Evolutionary conservation across 169 alveolate genomes (phyloP).

Genomic region (Amoebophrya sp.): DNA sequence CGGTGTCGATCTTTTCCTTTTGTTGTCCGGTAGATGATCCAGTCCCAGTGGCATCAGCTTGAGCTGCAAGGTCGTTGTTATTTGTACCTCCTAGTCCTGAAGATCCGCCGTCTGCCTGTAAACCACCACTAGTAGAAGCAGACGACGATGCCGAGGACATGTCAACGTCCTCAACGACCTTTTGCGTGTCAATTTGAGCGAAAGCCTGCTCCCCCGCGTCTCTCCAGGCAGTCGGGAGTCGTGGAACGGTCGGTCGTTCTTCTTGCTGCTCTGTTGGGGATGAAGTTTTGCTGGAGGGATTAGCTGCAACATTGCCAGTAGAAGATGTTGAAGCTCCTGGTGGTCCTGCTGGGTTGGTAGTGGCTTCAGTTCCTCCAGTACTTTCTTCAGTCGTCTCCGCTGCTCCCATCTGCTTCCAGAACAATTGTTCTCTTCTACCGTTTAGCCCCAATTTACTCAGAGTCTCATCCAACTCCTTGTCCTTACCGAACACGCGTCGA

Average conservation of each 20-base stretch:
- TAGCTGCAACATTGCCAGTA: not conserved
- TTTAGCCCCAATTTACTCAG: not conserved
- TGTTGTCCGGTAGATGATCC: no score
- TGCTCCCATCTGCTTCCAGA: not conserved
- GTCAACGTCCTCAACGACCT: not conserved
- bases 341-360: no score
- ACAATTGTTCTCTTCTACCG: not conserved
- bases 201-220: not conserved
- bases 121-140: not conserved
- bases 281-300: not conserved
- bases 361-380: no score
- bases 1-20: not conserved
- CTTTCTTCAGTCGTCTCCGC: no score
- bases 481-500: not conserved
- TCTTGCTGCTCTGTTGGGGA: not conserved
- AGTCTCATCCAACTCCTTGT: not conserved
- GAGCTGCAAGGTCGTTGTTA: no score
- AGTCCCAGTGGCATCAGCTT: no score
- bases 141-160: no score
- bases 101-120: not conserved
- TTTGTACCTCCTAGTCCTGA: not conserved
- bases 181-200: not conserved
- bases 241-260: not conserved
- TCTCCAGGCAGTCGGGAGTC: not conserved
- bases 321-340: no score